Base-by-base conservation (phyloP, 345 rosid genomes). In the Salix caprea region DNA sequence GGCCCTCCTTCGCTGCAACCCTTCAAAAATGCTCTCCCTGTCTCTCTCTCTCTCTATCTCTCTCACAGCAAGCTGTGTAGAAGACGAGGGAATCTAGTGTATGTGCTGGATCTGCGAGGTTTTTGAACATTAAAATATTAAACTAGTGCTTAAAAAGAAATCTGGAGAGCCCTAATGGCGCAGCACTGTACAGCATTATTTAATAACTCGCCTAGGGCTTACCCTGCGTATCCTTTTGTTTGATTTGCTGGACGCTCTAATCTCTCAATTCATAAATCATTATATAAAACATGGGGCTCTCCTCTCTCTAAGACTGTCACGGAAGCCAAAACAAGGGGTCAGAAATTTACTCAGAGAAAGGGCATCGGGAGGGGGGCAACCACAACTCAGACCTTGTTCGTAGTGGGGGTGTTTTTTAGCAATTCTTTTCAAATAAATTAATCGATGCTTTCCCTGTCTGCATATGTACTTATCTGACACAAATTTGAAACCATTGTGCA, bases 71-170 rank as follows among this genome's bases (percentile, higher is more conserved):
- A 88, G 88, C 79, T 86, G 87, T 81, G 76, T 82, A 68, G 78
- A 70, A 46, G 80, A n/a, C 39, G 50, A 46, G 50, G 82, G 86
- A 89, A 89, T 86, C 89, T 84, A 74, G 72, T 71, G 82, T 77
- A 74, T 81, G 87, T 85, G 90, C 84, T 87, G 90, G 92, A 88
- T 87, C 89, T 85, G 85, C 65, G 75, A 79, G 82, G 69, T 80
- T 50, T 68, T 73, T 75, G 74, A 69, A 84, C 80, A 83, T 75
- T 82, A 72, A 73, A 82, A 71, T 79, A 74, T 78, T 76, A 72
- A 77, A 72, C 46, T 79, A 88, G 86, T 78, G 83, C 81, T 83
- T 83, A 69, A 85, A 89, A 87, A 91, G 75, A 76, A 85, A 86
- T 3, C 39, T 71, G 87, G 54, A 75, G 82, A 75, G 74, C 40